phyloP scores from a whole-genome alignment of 2,329 filamentous ascomycete genomes.

The Exophiala viscosa region DNA sequence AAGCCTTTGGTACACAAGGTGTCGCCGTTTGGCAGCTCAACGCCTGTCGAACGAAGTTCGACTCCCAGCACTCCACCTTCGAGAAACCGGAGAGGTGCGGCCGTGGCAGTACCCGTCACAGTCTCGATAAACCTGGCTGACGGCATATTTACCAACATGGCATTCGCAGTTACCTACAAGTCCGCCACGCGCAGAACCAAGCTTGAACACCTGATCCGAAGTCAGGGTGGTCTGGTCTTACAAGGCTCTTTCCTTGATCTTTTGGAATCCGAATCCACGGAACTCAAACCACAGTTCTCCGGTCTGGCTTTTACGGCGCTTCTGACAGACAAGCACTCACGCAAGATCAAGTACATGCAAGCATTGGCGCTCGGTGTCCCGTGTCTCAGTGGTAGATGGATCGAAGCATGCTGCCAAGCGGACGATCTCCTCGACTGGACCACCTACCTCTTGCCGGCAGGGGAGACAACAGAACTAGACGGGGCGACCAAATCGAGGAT shows the following conservation, averaged over 20 bases:
- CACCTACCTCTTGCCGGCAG: slow-evolving; percentile 79
- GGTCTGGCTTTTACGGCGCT: slow-evolving; percentile 74
- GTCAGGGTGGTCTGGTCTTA: slow-evolving; percentile 70
- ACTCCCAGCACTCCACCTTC: slow-evolving; percentile 48
- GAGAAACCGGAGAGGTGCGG: slow-evolving; percentile 33
- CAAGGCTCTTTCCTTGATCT: slow-evolving; percentile 75
- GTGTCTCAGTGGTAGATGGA: slow-evolving; percentile 78
- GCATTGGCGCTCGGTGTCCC: slow-evolving; percentile 85
- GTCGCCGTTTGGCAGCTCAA: slow-evolving; percentile 31
- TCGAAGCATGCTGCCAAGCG: slow-evolving; percentile 65
- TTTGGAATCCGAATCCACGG: slow-evolving; percentile 54
- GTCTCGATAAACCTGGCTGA: slow-evolving; percentile 8
- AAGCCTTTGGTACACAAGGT: slow-evolving; percentile 25
- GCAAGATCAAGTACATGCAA: slow-evolving; percentile 90
- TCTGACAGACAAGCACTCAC: slow-evolving; percentile 79
- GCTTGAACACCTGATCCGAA: slow-evolving; percentile 61
- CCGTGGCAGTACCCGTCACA: slow-evolving; percentile 14
- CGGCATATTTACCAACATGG: slow-evolving; percentile 72
- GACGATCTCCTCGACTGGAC: slow-evolving; percentile 66
- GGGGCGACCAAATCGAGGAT: slow-evolving; percentile 73
- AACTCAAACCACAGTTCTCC: slow-evolving; percentile 51
- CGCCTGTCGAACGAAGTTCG: slow-evolving; percentile 38
- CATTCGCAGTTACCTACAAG: slow-evolving; percentile 77
- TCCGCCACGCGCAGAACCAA: slow-evolving; percentile 54
- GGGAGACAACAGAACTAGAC: slow-evolving; percentile 70